Base-by-base conservation (phyloP, 176 grass and related monocot species). In the Pharus latifolius region DNA sequence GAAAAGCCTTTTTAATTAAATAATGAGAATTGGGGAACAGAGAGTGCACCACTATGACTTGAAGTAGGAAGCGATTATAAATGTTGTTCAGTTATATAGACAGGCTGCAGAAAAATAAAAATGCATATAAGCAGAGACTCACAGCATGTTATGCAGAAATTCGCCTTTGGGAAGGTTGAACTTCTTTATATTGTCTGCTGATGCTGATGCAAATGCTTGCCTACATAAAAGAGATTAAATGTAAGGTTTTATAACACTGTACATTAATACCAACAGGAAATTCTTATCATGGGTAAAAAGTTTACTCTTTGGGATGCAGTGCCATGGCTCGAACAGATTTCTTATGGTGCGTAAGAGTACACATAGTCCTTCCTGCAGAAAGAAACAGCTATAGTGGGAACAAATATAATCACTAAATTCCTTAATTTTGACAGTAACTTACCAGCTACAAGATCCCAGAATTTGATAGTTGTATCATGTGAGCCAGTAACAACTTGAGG, bases 371-470 rank as follows among this genome's bases (percentile, higher is more conserved):
- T 60, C 95, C 90, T 99, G 56, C 17, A 85, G 17, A 20, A 76
- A 76, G 27, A 72, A 18, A 58, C 27, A 82, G 34, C 20, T 80
- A 64, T 84, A 50, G 81, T 13, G 23, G 24, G 8, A 67, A 69
- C 27, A 47, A 20, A 61, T 78, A 51, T 0, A 67, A 50, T 18
- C 4, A 35, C 3, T 33, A 53, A 54, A 56, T 25, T 12, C 35
- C 10, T 60, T 32, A 17, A 49, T 24, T 64, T 45, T 47, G 15
- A 70, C 40, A 63, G 69, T 31, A 22, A 76, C 35, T 76, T 85
- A 99, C 95, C 95, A 50, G 95, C 95, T 69, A 91, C 95, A 69
- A 99, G 95, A 83, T 99, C 90, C 95, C 95, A 99, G 56, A 99
- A 85, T 55, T 99, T 99, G 61, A 99, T 99, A 60, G 90, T 99